Evolutionary conservation across 179 eudicot species (phyloP).

Genomic region (Kewa caespitosa): DNA sequence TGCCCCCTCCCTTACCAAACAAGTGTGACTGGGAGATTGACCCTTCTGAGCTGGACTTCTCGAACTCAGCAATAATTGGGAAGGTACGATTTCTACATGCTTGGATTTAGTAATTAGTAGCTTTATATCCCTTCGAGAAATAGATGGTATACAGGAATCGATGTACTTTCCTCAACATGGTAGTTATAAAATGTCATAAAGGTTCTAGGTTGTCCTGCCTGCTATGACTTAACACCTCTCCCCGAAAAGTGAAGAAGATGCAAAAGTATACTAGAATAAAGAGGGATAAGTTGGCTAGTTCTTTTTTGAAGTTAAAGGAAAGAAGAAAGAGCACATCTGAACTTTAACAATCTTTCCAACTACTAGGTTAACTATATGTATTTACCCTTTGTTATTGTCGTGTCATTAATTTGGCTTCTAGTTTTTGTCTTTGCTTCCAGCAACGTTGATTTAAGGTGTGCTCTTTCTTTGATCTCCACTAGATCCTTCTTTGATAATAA

Average conservation of each 20-base stretch:
- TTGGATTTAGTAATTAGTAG: neutral
- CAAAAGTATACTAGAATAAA: neutral
- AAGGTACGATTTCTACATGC: constrained; percentile 59
- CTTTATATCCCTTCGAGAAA: neutral
- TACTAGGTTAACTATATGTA: neutral
- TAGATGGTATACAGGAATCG: too few species aligned
- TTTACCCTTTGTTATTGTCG: neutral
- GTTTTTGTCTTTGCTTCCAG: constrained; percentile 10
- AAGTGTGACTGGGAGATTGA: constrained; percentile 99
- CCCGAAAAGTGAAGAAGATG: neutral
- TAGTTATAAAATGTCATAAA: neutral
- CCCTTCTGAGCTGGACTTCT: constrained; percentile 88
- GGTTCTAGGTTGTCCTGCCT: too few species aligned
- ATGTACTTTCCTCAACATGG: neutral
- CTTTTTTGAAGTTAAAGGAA: neutral
- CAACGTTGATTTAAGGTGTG: neutral
- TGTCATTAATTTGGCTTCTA: neutral
- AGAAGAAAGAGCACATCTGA: neutral
- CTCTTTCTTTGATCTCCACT: neutral
- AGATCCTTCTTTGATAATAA: constrained; percentile 16
- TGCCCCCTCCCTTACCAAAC: constrained; percentile 85
- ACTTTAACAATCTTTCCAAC: neutral
- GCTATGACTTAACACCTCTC: neutral
- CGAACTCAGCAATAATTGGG: constrained; percentile 69
- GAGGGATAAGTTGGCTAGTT: neutral